Evolutionary conservation across 805 yeast species (phyloP).

Genomic region (Yarrowia sp.): DNA sequence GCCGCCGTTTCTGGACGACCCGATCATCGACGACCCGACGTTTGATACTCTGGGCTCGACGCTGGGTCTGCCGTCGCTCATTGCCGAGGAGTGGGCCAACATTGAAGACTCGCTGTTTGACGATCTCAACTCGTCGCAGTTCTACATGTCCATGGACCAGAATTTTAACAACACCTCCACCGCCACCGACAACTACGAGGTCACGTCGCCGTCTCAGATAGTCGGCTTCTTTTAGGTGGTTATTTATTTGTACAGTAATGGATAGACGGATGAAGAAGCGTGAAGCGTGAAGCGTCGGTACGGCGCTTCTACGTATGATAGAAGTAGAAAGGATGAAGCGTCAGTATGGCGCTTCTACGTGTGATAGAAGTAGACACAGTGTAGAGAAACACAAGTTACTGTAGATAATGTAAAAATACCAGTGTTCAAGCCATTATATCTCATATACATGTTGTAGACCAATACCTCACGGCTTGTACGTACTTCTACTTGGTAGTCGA

Average conservation of each 20-base stretch:
- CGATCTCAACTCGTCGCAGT: conserved; percentile 20
- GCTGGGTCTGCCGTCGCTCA: conserved; percentile 18
- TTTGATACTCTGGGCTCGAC: conserved; percentile 24
- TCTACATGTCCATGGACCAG: conserved; percentile 23
- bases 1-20: conserved; percentile 6
- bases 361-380: too few species aligned
- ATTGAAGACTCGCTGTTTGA: conserved; percentile 23
- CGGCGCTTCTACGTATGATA: too few species aligned
- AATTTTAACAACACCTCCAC: conserved; percentile 15
- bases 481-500: too few species aligned
- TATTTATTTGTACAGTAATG: conserved; percentile 25
- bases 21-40: conserved; percentile 9
- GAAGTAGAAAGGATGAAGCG: too few species aligned
- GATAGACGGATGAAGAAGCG: background rate
- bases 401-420: too few species aligned
- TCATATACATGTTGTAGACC: too few species aligned
- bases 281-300: too few species aligned
- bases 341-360: too few species aligned
- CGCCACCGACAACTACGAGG: conserved; percentile 15
- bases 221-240: conserved; percentile 19
- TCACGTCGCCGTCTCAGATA: conserved; percentile 19
- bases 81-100: conserved; percentile 26
- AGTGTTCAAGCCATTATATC: too few species aligned
- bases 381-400: too few species aligned
- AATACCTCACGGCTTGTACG: too few species aligned